Base-by-base conservation (phyloP, 1,284 basidiomycete species). In the Fomitopsis betulina region DNA sequence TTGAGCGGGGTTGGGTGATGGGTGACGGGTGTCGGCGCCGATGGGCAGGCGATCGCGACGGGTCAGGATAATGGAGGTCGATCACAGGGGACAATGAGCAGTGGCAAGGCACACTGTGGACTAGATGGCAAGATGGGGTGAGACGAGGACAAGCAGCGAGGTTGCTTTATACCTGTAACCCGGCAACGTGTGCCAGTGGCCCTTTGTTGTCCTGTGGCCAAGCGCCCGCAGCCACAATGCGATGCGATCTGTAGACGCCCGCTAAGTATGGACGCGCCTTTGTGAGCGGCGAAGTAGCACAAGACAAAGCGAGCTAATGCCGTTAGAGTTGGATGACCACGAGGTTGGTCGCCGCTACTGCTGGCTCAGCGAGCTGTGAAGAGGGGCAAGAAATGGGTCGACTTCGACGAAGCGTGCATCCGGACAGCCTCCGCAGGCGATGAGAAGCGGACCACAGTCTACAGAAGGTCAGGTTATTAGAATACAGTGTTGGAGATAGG, bases 161-260 rank as follows among this genome's bases (percentile, higher is more conserved):
- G 32, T 51, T 51, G 3, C 49, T 51, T 33, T 51, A 51, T 51
- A 51, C 30, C 49, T 51, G 49, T 51, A 37, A 33, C 49, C 27
- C 49, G 33, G 33, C 49, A 51, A 51, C 49, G 49, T 51, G 49
- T 51, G 32, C 32, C 49, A 51, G 23, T 23, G 23, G 49, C 15
- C 32, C 49, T 21, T 51, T 51, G 49, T 51, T 51, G 32, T 51
- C 21, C 49, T 51, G 33, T 51, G 49, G 49, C 33, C 32, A 51
- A 23, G 49, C 49, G 49, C 49, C 17, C 32, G 30, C 5, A 51
- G 49, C 49, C 49, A 51, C 49, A 51, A 35, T 33, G 49, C 49
- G 49, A 51, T 51, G 35, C 33, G n/a, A 51, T 51, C 49, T 51
- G 30, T n/a, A 23, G 49, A n/a, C 19, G 32, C 49, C 49, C 49